Base-by-base conservation (phyloP, 1,284 basidiomycete genomes). In the Leccinum angustisporum region DNA sequence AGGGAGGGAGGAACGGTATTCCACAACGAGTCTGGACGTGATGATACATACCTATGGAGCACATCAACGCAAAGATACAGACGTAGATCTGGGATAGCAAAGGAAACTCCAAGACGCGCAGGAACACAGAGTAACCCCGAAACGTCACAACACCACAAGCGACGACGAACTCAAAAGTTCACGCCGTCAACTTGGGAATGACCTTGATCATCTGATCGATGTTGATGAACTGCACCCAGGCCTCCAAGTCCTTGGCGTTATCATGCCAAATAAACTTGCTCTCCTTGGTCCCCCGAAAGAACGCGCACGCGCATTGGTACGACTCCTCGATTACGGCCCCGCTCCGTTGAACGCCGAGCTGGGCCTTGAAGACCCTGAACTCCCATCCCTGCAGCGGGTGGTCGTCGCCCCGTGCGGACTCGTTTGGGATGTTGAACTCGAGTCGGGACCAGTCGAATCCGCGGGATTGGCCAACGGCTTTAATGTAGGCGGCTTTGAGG, bases 391-490 rank as follows among this genome's bases (percentile, higher is more conserved):
- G 79, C 1, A 93, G 77, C 0, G 83, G 81, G 57, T 84, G 81
- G 3, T 84, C 83, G 72, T 93, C 91, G 2, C 86, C 88, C 1
- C 75, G 80, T 13, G 86, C 87, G 8, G 74, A 80, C 63, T 84
- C 77, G 33, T 81, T 80, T 0, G 86, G 85, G 55, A 92, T 82
- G 73, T 91, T 84, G 79, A 91, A 91, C 67, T 92, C 88, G 65
- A 93, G 85, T 1, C 90, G 85, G 5, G 86, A 85, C 77, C 82
- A 90, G 76, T 92, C 90, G 72, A 92, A 92, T 1, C 89, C 90
- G 30, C 85, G 75, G 4, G 88, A 86, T 64, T 92, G 90, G 2
- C 90, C 91, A 65, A 92, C 87, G 1, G 91, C 91, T 67, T 87
- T 87, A 73, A 91, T 86, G 73, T 92, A 92, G 4, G 91, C 84